A percentile compares a stretch with the other conserved stretches of the same genome.
These are phyloP conservation scores for Cenchrus americanus DNA, from an alignment of 176 grass and related monocot genomes.

Conservation along the genomic window DNA sequence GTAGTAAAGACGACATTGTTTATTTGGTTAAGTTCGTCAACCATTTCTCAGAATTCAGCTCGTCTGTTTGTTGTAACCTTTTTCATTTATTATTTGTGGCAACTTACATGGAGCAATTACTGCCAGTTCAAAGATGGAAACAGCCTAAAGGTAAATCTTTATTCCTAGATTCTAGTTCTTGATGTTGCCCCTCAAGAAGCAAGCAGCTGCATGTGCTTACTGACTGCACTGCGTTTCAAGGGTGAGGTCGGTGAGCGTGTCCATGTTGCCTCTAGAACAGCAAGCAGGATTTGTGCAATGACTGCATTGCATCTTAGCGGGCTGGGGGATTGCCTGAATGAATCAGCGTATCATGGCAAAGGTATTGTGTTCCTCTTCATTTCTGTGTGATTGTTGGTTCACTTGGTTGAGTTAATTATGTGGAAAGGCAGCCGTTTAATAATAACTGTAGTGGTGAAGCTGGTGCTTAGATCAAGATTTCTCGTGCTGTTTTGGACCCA, in stretches of 20 bases:
- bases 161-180: not conserved
- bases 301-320: not conserved
- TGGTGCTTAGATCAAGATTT: too few species aligned
- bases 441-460: not conserved
- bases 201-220: not conserved
- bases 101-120: not conserved
- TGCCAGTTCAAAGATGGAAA: conserved; percentile 22
- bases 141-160: not conserved
- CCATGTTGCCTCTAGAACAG: not conserved
- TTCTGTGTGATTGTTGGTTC: not conserved
- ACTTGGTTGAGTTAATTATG: not conserved
- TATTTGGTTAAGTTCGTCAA: not conserved
- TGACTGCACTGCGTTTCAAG: not conserved
- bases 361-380: not conserved
- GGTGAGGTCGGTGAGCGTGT: not conserved
- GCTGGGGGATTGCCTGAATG: not conserved
- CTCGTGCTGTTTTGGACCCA: not conserved
- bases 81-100: not conserved
- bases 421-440: not conserved
- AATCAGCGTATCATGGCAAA: not conserved
- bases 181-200: conserved; percentile 3
- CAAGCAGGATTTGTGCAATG: not conserved
- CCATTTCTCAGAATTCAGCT: conserved; percentile 10
- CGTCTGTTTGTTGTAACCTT: not conserved
- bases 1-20: conserved; percentile 18